phyloP scores from a whole-genome alignment of 768 basidiomycete genomes.

The Solioccasus polychromus region DNA sequence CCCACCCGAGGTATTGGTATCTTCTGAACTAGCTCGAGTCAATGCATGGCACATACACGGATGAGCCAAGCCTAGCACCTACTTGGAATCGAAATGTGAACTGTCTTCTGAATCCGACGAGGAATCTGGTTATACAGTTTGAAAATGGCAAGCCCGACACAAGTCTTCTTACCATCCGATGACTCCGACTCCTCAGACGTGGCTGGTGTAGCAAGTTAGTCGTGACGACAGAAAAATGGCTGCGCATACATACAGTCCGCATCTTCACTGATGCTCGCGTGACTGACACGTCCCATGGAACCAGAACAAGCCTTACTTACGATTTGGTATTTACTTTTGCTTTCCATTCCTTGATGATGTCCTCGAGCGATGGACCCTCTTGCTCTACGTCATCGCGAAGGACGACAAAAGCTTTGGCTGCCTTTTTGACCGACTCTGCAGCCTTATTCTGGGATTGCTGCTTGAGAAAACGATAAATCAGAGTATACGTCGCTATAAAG shows the following conservation, averaged over 20 bases:
- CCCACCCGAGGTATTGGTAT: slow-evolving; percentile 16
- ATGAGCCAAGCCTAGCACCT: slow-evolving; percentile 2
- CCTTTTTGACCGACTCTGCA: slow-evolving; percentile 72
- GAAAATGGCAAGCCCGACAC: background rate
- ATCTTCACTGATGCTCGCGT: slow-evolving; percentile 12
- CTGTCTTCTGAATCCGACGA: slow-evolving; percentile 20
- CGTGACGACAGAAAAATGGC: background rate
- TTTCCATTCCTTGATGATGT: slow-evolving; percentile 69
- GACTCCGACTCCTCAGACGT: slow-evolving; percentile 25
- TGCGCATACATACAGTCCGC: slow-evolving; percentile 23
- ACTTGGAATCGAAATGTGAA: slow-evolving; percentile 29
- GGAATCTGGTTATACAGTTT: slow-evolving; percentile 9
- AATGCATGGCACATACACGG: slow-evolving; percentile 4
- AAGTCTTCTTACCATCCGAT: slow-evolving; percentile 23
- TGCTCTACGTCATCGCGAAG: slow-evolving; percentile 52
- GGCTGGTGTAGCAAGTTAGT: slow-evolving; percentile 13
- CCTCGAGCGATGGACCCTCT: slow-evolving; percentile 56
- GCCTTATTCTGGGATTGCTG: slow-evolving; percentile 66
- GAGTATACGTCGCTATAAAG: slow-evolving; percentile 63
- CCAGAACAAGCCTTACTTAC: slow-evolving; percentile 23
- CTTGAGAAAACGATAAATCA: slow-evolving; percentile 72
- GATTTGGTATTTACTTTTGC: slow-evolving; percentile 25
- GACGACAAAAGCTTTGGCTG: slow-evolving; percentile 58
- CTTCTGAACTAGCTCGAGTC: slow-evolving; percentile 17
- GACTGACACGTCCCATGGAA: background rate